Percentiles rank a stretch among this genome's conserved stretches.
Conservation (phyloP, 2,329 filamentous ascomycete species). For the Phyllachora maydis region DNA sequence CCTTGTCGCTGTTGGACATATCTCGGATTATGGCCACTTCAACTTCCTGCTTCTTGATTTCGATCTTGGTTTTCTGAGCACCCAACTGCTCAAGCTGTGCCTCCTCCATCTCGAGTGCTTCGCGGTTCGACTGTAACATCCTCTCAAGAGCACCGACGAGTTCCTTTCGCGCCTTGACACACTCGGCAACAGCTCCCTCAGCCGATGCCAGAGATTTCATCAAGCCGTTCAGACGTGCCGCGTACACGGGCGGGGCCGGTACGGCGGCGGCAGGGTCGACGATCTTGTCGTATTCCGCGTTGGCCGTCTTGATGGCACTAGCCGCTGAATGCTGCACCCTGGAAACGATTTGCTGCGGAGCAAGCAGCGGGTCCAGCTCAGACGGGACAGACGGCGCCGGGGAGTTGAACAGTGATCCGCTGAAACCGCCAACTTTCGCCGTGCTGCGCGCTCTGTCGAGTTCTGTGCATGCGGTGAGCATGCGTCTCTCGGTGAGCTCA, state of each 20-base stretch:
- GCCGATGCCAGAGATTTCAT: constrained; percentile 75
- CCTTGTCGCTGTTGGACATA: constrained; percentile 39
- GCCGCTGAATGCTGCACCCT: constrained; percentile 53
- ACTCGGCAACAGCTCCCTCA: constrained; percentile 74
- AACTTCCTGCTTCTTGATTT: constrained; percentile 69
- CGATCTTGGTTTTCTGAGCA: constrained; percentile 49
- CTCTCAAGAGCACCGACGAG: constrained; percentile 69
- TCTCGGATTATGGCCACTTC: constrained; percentile 83
- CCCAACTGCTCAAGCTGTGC: constrained; percentile 40
- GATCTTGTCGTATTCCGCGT: constrained; percentile 68
- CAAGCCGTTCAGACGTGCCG: constrained; percentile 73
- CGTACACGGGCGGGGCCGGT: constrained; percentile 76
- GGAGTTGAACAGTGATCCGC: constrained; percentile 47
- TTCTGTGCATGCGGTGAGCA: constrained; percentile 19
- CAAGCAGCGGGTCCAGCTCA: constrained; percentile 58
- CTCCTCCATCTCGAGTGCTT: constrained; percentile 50
- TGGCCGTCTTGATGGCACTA: constrained; percentile 46
- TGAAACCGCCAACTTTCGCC: constrained; percentile 27
- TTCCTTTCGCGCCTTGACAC: constrained; percentile 63
- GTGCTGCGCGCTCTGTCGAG: constrained; percentile 38
- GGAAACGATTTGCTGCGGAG: constrained; percentile 50
- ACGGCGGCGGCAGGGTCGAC: constrained; percentile 46
- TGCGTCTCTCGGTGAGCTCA: no score
- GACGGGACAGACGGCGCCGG: constrained; percentile 39
- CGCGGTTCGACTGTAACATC: constrained; percentile 53